Conservation (phyloP, 768 basidiomycete genomes). For the Zangia roseola region DNA sequence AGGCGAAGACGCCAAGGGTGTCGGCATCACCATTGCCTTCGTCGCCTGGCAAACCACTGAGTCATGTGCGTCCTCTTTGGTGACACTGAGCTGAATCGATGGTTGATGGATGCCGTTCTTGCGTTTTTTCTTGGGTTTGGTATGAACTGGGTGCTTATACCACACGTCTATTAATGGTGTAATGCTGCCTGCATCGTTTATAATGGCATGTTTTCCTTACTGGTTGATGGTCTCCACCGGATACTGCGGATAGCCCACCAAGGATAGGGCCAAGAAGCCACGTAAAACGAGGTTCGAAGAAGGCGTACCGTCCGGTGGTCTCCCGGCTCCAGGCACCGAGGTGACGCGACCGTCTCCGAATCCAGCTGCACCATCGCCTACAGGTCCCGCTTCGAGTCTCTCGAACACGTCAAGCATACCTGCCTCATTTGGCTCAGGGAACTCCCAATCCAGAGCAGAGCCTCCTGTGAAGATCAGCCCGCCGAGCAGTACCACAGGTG, state of each 20-base stretch:
- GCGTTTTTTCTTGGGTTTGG: constrained; percentile 8
- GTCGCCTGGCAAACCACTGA: constrained; percentile 63
- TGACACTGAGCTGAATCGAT: constrained; percentile 48
- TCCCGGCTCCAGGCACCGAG: background rate
- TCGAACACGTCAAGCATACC: background rate
- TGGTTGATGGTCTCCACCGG: constrained; percentile 11
- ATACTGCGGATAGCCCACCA: constrained; percentile 58
- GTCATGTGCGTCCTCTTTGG: constrained; percentile 86
- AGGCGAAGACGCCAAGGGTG: constrained; percentile 23
- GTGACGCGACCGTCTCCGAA: background rate
- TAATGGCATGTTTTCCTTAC: constrained; percentile 28
- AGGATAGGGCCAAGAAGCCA: constrained; percentile 68
- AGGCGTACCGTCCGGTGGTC: background rate
- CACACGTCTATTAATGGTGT: constrained; percentile 33
- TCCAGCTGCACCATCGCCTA: background rate
- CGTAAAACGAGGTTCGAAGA: constrained; percentile 41
- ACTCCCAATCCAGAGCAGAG: background rate
- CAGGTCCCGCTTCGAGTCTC: constrained; percentile 2
- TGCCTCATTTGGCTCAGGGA: constrained; percentile 1
- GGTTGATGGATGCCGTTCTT: constrained; percentile 37
- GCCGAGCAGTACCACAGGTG: background rate
- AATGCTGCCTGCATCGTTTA: constrained; percentile 24
- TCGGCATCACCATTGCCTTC: constrained; percentile 34
- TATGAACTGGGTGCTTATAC: constrained; percentile 22
- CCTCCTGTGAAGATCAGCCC: constrained; percentile 7